Evolutionary conservation across 202 grass and related monocot species (phyloP).

Genomic region (Schoenoplectus triqueter): DNA sequence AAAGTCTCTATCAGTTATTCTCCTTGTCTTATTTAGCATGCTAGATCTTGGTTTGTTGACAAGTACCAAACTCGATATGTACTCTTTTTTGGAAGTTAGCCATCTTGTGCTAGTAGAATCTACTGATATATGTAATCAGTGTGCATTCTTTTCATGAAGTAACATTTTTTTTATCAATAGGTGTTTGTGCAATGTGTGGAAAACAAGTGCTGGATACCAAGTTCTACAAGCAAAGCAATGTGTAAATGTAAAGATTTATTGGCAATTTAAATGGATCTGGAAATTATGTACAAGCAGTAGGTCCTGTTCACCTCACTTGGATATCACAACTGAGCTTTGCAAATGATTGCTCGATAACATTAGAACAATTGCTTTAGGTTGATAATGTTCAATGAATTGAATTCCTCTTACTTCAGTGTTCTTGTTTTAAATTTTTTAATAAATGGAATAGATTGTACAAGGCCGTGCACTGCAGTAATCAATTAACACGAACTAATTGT

Average conservation of each 20-base stretch:
- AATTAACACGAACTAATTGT: not conserved
- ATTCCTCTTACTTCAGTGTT: not conserved
- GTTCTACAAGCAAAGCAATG: conserved; percentile 97
- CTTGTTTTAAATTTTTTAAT: not conserved
- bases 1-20: conserved; percentile 7
- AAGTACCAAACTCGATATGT: conserved; percentile 29
- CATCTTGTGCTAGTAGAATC: not conserved
- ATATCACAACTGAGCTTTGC: not conserved
- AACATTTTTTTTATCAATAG: conserved; percentile 35
- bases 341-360: not conserved
- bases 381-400: not conserved
- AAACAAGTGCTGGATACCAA: conserved; percentile 98
- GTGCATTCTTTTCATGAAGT: not conserved
- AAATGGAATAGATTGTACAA: conserved; percentile 12
- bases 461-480: not conserved
- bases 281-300: conserved; percentile 18
- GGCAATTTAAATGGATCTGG: not conserved
- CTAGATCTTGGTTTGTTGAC: conserved; percentile 29
- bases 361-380: not conserved
- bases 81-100: conserved; percentile 31
- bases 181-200: conserved; percentile 94
- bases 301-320: not conserved
- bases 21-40: not conserved
- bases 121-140: conserved; percentile 8
- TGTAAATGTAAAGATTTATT: conserved; percentile 54